Percentiles rank a stretch among this genome's conserved stretches.
Evolutionary conservation across 148 eudicot species (phyloP).

Genomic region (Vaccinium myrtillus): DNA sequence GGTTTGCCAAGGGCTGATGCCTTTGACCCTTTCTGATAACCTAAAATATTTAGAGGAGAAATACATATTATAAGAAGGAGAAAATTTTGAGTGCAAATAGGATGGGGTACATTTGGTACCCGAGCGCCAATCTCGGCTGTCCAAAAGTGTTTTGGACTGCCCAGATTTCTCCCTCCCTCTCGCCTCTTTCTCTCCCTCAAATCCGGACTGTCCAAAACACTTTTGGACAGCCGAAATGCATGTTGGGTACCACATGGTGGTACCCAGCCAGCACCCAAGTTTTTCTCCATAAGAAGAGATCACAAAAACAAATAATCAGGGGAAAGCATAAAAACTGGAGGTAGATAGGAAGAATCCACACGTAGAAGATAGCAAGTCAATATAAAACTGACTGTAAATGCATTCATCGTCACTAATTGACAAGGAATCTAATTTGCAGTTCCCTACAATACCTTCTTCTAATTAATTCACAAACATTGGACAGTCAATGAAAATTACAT

Average conservation of each 20-base stretch:
- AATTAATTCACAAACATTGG: not conserved
- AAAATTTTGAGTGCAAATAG: too few relatives aligned
- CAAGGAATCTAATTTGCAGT: not conserved
- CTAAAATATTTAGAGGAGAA: constrained; percentile 11
- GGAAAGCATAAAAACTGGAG: not conserved
- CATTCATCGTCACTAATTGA: not conserved
- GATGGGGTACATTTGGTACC: too few relatives aligned
- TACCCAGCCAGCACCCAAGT: too few relatives aligned
- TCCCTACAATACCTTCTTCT: not conserved
- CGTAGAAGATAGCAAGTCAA: not conserved
- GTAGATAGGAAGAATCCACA: not conserved
- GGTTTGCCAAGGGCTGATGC: constrained; percentile 44
- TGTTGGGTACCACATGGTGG: too few relatives aligned
- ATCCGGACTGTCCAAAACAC: too few relatives aligned
- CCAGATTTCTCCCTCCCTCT: too few relatives aligned
- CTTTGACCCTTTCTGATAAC: constrained; percentile 35
- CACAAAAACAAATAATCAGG: not conserved
- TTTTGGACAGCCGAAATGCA: too few relatives aligned
- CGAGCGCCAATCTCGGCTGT: too few relatives aligned
- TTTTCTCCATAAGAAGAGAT: not conserved
- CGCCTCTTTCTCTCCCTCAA: too few relatives aligned
- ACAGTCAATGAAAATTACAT: not conserved
- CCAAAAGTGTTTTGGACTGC: too few relatives aligned
- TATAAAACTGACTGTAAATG: not conserved
- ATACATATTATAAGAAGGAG: too few relatives aligned